Base-by-base conservation (phyloP, 129 eudicot genomes). In the Flaveria sonorensis region DNA sequence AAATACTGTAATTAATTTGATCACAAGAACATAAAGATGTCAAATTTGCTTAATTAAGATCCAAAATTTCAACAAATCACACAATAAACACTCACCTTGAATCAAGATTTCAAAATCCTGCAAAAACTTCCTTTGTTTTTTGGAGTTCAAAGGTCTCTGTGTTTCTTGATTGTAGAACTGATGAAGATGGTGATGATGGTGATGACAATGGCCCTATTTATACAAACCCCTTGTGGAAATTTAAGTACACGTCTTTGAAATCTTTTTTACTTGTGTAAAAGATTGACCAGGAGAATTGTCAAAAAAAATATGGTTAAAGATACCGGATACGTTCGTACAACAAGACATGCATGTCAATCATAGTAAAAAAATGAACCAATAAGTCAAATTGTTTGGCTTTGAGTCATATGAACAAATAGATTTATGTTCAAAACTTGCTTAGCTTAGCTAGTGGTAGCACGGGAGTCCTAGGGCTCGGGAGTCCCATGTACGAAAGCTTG, bases 401-500 rank as follows among this genome's bases (percentile, higher is more conserved):
- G 10, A 57, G 63, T 24, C 21, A 52, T 53, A 39, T 67, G 53
- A 15, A 11, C 74, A 50, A 36, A 16, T 52, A n/a, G 12, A 21
- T 81, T 24, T 15, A 32, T 0, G 40, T 60, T 60, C 61, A 53
- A 6, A 48, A 32, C 78, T 53, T 53, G 47, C 36, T 39, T 66
- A 65, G n/a, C 68, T 88, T 82, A 91, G 81, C 77, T 79, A 73
- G 86, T 78, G 0, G 85, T 51, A 43, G 93, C 74, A 90, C 80
- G 16, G 91, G 92, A 40, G 96, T 87, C 82, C 97, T 82, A 32
- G 98, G 98, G 52, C 97, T 93, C 2, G 96, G 96, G 59, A 93
- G 87, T 57, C 98, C 97, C 98, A 93, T 90, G 57, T 81, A 87
- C 4, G 97, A 78, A 47, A 93, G 81, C 79, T 80, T 1, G 98